Evolutionary conservation across 2,329 filamentous ascomycete species (phyloP).

Genomic region (Tympanopsis confertula): DNA sequence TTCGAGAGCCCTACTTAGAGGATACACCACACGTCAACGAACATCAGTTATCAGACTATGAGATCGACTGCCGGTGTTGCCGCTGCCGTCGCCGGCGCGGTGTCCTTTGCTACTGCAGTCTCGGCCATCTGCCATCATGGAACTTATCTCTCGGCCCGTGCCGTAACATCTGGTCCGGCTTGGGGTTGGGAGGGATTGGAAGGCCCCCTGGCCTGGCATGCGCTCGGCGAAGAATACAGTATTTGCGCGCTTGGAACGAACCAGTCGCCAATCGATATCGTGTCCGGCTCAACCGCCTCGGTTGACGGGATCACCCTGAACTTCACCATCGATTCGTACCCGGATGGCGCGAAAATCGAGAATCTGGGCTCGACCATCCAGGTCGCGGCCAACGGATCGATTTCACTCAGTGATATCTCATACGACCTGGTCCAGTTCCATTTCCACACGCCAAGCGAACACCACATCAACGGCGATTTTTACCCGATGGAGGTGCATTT

Average conservation of each 20-base stretch:
- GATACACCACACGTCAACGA: no score
- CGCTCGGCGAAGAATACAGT: conserved; percentile 26
- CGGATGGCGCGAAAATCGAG: conserved; percentile 33
- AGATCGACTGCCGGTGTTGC: no score
- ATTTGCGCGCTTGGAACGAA: conserved; percentile 32
- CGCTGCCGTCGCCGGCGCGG: no score
- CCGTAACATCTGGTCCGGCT: conserved; percentile 16
- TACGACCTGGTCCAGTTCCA: conserved; percentile 42
- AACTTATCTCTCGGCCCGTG: conserved; percentile 19
- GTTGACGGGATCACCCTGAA: conserved; percentile 17
- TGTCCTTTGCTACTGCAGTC: conserved; percentile 8
- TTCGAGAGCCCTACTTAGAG: no score
- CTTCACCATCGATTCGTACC: conserved; percentile 25
- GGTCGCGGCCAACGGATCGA: conserved; percentile 37
- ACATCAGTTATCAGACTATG: no score
- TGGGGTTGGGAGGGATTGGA: conserved; percentile 27
- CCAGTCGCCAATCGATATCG: conserved; percentile 46
- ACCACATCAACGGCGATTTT: conserved; percentile 31
- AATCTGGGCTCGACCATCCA: conserved; percentile 47
- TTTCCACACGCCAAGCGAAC: conserved; percentile 49
- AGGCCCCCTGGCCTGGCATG: conserved; percentile 41
- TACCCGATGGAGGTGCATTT: conserved; percentile 28
- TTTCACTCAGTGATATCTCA: conserved; percentile 22
- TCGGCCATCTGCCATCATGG: conserved; percentile 17
- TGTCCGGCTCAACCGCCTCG: conserved; percentile 16